Conservation (phyloP, 1,284 basidiomycete species). For the Leccinum griseonigrum region DNA sequence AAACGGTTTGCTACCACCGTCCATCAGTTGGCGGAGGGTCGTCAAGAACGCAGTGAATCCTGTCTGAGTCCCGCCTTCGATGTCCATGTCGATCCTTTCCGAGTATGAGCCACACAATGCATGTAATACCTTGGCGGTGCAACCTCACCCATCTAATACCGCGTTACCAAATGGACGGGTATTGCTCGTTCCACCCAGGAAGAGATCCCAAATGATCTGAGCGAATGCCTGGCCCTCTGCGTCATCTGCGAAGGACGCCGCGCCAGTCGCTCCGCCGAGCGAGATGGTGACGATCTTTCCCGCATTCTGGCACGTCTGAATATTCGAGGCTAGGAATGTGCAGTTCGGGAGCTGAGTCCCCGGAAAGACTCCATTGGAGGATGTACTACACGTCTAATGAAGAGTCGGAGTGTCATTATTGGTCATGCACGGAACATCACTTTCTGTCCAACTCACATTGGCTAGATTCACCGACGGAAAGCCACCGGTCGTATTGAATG, state of each 20-base stretch:
- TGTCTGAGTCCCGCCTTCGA: conserved; percentile 56
- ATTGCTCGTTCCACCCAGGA: conserved; percentile 49
- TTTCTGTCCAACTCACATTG: conserved; percentile 41
- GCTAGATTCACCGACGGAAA: conserved; percentile 61
- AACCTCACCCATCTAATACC: conserved; percentile 58
- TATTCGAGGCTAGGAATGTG: conserved; percentile 51
- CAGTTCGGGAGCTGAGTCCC: conserved; percentile 62
- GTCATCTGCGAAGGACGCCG: conserved; percentile 47
- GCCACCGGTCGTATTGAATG: conserved; percentile 53
- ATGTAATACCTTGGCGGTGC: background rate
- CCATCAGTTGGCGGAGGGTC: conserved; percentile 46
- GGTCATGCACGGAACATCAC: background rate
- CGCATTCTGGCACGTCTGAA: conserved; percentile 57
- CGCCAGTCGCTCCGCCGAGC: conserved; percentile 61
- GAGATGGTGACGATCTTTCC: conserved; percentile 68
- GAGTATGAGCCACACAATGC: background rate
- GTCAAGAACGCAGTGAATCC: conserved; percentile 57
- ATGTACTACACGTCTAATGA: conserved; percentile 39
- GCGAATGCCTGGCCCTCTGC: conserved; percentile 53
- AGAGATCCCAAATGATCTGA: conserved; percentile 62
- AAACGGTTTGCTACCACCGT: conserved; percentile 50
- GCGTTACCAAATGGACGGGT: conserved; percentile 62
- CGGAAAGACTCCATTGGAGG: conserved; percentile 43
- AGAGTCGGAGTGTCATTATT: background rate
- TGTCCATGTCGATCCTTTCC: conserved; percentile 60